Percentiles rank a stretch among this genome's conserved stretches.
phyloP scores from a whole-genome alignment of 2,329 filamentous ascomycete species.

The Aaosphaeria pasadenensis region DNA sequence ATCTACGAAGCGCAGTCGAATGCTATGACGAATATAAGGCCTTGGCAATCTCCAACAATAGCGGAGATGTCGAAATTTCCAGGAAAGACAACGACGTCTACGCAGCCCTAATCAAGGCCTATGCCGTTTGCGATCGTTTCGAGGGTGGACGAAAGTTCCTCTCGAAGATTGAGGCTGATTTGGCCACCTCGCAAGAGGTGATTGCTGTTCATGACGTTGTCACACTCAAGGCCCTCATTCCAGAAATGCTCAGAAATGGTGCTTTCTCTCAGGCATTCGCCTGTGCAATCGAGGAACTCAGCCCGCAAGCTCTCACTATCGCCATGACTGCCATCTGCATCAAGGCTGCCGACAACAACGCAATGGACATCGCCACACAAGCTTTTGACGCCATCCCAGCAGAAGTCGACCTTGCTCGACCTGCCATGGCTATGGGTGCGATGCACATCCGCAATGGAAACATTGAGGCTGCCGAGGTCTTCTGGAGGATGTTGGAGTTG shows the following conservation, averaged over 20 bases:
- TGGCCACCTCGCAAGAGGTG: conserved; percentile 50
- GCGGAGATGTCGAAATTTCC: conserved; percentile 64
- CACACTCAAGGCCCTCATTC: conserved; percentile 71
- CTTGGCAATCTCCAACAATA: conserved; percentile 80
- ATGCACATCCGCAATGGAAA: conserved; percentile 82
- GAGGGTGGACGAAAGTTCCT: conserved; percentile 84
- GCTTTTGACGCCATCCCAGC: conserved; percentile 51
- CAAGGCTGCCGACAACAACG: conserved; percentile 75
- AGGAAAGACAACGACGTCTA: conserved; percentile 84
- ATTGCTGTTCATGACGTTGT: conserved; percentile 68
- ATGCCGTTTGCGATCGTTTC: conserved; percentile 75
- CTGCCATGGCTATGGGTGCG: conserved; percentile 79
- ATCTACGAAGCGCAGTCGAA: conserved; percentile 84
- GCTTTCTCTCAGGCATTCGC: conserved; percentile 71
- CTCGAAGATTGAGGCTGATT: conserved; percentile 66
- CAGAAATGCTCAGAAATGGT: conserved; percentile 69
- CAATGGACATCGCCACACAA: conserved; percentile 64
- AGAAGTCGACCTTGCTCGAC: conserved; percentile 42
- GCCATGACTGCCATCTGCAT: conserved; percentile 73
- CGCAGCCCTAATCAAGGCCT: conserved; percentile 86
- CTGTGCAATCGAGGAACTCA: conserved; percentile 64
- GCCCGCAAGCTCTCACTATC: conserved; percentile 55
- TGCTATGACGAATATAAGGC: conserved; percentile 94
- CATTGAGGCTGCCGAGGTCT: conserved; percentile 70
- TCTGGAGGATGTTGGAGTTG: conserved; percentile 72